phyloP scores from a whole-genome alignment of 1,284 basidiomycete species.

The Papiliotrema nemorosa region DNA sequence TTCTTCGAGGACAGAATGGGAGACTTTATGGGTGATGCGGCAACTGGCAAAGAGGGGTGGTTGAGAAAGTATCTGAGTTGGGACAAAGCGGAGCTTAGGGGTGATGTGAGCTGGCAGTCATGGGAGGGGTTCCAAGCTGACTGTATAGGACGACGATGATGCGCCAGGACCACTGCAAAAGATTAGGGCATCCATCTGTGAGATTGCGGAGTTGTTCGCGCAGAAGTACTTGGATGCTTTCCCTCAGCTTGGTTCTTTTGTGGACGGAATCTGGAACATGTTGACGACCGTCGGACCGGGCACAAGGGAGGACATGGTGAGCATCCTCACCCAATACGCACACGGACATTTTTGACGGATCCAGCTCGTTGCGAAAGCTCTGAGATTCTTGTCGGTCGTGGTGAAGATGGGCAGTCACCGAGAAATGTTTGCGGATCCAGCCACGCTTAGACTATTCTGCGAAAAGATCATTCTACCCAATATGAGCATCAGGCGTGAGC shows the following conservation, averaged over 20 bases:
- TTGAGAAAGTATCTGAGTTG: conserved; percentile 76
- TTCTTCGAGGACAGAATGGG: conserved; percentile 85
- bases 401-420: conserved; percentile 80
- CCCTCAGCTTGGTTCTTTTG: conserved; percentile 72
- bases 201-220: conserved; percentile 89
- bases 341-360: neutral
- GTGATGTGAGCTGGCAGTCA: conserved; percentile 58
- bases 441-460: conserved; percentile 77
- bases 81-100: conserved; percentile 65
- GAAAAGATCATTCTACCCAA: conserved; percentile 93
- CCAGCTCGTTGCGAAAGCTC: conserved; percentile 86
- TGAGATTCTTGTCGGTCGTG: conserved; percentile 87
- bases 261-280: conserved; percentile 90
- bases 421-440: conserved; percentile 58
- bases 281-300: conserved; percentile 64
- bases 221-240: conserved; percentile 89
- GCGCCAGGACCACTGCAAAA: conserved; percentile 77
- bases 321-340: too few relatives aligned
- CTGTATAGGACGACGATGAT: conserved; percentile 71
- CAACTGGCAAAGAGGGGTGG: conserved; percentile 55
- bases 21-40: conserved; percentile 67
- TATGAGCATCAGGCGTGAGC: conserved; percentile 67
- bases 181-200: conserved; percentile 84
- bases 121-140: neutral
- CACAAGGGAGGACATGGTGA: conserved; percentile 70